These are phyloP conservation scores for Neoboletus magnificus DNA, from an alignment of 768 basidiomycete genomes.

Conservation along the genomic window DNA sequence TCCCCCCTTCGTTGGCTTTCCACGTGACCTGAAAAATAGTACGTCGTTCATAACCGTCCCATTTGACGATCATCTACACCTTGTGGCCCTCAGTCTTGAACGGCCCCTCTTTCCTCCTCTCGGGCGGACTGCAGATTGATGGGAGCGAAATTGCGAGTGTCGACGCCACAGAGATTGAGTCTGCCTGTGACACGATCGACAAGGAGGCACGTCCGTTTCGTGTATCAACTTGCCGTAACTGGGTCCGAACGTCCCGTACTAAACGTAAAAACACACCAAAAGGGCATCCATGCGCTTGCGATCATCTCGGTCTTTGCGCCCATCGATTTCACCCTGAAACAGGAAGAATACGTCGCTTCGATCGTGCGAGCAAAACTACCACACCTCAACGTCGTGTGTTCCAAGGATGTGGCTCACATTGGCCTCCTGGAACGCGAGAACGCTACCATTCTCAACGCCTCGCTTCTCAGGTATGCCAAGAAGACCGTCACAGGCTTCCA, in stretches of 20 bases:
- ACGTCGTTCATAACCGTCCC: constrained; percentile 14
- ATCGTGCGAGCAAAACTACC: constrained; percentile 41
- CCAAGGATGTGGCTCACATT: constrained; percentile 55
- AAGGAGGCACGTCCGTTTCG: constrained; percentile 19
- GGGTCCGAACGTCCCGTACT: neutral
- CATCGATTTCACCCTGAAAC: constrained; percentile 41
- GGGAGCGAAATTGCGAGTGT: constrained; percentile 43
- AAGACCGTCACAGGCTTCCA: constrained; percentile 54
- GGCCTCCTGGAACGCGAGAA: constrained; percentile 66
- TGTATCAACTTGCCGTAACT: neutral
- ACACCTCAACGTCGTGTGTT: constrained; percentile 47
- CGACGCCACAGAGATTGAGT: constrained; percentile 42
- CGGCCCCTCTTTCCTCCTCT: constrained; percentile 34
- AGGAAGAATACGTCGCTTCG: constrained; percentile 45
- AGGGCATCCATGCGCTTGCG: constrained; percentile 37
- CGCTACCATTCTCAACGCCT: constrained; percentile 64
- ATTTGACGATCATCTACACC: neutral
- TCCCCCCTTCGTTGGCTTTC: constrained; percentile 57
- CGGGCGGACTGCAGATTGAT: constrained; percentile 46
- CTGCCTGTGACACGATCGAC: constrained; percentile 41
- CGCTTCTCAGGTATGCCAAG: constrained; percentile 56
- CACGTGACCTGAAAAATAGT: constrained; percentile 31
- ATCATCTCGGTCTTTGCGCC: constrained; percentile 49
- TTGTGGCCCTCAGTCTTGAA: constrained; percentile 17
- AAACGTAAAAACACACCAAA: constrained; percentile 1